These are phyloP conservation scores for Phytopythium sindhum DNA, from an alignment of 352 stramenopile species.

Conservation along the genomic window DNA sequence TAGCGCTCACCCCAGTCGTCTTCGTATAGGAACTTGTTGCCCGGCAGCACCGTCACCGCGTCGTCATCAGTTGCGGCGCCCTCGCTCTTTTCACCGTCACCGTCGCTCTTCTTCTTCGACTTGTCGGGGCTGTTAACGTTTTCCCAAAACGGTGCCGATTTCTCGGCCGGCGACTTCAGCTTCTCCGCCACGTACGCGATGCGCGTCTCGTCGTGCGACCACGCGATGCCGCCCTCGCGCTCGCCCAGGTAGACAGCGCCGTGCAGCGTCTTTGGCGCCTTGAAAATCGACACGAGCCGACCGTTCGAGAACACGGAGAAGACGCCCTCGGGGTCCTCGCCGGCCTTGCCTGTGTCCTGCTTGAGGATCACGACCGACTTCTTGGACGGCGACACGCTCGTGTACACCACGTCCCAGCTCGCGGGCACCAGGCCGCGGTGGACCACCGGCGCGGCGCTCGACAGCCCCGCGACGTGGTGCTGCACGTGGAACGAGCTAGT, in stretches of 20 bases:
- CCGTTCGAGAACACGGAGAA: constrained; percentile 52
- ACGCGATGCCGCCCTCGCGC: constrained; percentile 66
- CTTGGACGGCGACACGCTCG: constrained; percentile 53
- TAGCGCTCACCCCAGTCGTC: constrained; percentile 88
- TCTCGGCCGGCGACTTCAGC: constrained; percentile 22
- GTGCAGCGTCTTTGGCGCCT: constrained; percentile 66
- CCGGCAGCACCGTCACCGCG: constrained; percentile 15
- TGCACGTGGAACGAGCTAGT: constrained; percentile 54
- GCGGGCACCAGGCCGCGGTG: constrained; percentile 32
- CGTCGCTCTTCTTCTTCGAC: constrained; percentile 9
- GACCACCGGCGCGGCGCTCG: constrained; percentile 18
- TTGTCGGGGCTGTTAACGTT: constrained; percentile 41
- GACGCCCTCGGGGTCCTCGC: constrained; percentile 31
- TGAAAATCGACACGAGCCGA: constrained; percentile 46
- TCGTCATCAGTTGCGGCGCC: not conserved
- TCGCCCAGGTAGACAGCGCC: constrained; percentile 67
- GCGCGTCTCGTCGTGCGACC: constrained; percentile 67
- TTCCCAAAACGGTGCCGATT: constrained; percentile 39
- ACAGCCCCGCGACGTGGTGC: constrained; percentile 36
- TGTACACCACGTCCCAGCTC: constrained; percentile 34
- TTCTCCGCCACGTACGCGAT: constrained; percentile 81
- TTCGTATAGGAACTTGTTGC: constrained; percentile 64
- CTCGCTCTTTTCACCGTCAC: constrained; percentile 10
- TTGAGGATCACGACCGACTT: constrained; percentile 56
- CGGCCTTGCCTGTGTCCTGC: constrained; percentile 41